Base-by-base conservation (phyloP, 1,284 basidiomycete species). In the Papiliotrema terrestris region DNA sequence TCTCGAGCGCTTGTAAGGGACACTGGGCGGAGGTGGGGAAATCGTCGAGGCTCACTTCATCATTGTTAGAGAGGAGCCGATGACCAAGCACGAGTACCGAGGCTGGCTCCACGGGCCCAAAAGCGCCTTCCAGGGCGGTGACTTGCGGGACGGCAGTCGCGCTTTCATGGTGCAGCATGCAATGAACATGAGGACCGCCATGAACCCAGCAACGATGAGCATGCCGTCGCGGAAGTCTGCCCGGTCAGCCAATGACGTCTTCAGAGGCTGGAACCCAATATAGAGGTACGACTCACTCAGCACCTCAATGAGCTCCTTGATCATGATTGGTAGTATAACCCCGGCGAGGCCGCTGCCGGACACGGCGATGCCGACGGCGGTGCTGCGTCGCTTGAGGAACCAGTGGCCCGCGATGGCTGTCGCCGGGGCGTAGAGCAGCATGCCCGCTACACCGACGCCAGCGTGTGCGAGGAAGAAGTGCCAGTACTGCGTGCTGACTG, bases 391-490 rank as follows among this genome's bases (percentile, higher is more conserved):
- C 26, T 63, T 58, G 47, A 66, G 49, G 53, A 76, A 76, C 74
- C 74, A 76, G 50, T 76, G 74, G 1, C 66, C 63, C 8, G 63
- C 65, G 35, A 73, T 62, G 2, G 74, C 71, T 1, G 68, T 71
- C 1, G 68, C 62, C 1, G 74, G 73, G 0, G 72, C 65, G 47
- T 74, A 76, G 25, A 72, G 57, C 25, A 71, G 50, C 2, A 68
- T 61, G 0, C 67, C 72, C 0, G 68, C 63, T 8, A 70, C 51
- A 25, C 74, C 72, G 46, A 71, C 72, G 2, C 68, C 58, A 14
- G 68, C 49, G 38, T 71, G 71, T 1, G 70, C 68, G 4, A 75
- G 65, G 17, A 75, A 52, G 60, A 76, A 72, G 46, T 76, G 74
- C 55, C 70, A 76, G 59, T 69, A 76, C 47, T 68, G 58, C 23